Conservation (phyloP, 73 alveolate species). For the Diophrys appendiculata region DNA sequence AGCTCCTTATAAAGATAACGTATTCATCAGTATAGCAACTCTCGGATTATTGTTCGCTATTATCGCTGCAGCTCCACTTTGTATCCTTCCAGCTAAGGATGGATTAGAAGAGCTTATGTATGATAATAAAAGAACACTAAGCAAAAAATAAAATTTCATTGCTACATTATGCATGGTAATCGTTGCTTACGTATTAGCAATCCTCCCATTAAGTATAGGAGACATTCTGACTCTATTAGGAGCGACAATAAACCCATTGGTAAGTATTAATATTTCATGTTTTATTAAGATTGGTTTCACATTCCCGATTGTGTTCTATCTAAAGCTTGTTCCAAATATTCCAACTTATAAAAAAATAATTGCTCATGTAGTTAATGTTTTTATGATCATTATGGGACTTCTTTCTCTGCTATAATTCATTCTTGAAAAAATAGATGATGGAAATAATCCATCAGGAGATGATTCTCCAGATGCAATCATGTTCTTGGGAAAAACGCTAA, state of each 20-base stretch:
- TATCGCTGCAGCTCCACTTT: slow-evolving; percentile 46
- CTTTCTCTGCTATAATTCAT: neutral
- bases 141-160: slow-evolving; percentile 12
- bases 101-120: slow-evolving; percentile 48
- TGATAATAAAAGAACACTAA: neutral
- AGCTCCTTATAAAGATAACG: slow-evolving; percentile 18
- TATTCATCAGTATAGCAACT: slow-evolving; percentile 25
- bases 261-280: neutral
- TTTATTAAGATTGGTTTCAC: slow-evolving; percentile 57
- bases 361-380: neutral
- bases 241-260: slow-evolving; percentile 53
- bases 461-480: no score
- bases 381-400: neutral
- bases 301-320: slow-evolving; percentile 53
- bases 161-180: slow-evolving; percentile 29
- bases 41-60: slow-evolving; percentile 40
- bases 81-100: slow-evolving; percentile 48
- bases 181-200: slow-evolving; percentile 27
- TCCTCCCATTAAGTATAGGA: slow-evolving; percentile 40
- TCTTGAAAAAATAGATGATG: neutral
- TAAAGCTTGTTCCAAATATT: slow-evolving; percentile 39
- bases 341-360: slow-evolving; percentile 5
- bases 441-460: no score
- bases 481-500: no score
- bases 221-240: slow-evolving; percentile 65